phyloP scores from a whole-genome alignment of 768 basidiomycete genomes.

The Inosperma sp. region DNA sequence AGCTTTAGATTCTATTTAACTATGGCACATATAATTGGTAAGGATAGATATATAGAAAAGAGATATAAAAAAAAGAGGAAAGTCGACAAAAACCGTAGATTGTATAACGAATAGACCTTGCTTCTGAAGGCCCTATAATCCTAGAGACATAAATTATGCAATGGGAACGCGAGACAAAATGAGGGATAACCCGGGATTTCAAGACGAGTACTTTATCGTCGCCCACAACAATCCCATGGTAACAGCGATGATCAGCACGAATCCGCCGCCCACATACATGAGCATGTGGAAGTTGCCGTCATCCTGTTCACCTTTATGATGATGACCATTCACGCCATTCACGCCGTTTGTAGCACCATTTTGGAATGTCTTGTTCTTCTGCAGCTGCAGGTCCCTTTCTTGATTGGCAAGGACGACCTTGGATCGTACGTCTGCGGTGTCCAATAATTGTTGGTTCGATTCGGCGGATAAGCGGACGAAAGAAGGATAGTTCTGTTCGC shows the following conservation, averaged over 20 bases:
- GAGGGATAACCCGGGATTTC: too few species aligned
- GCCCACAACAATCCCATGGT: constrained; percentile 21
- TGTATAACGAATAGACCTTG: too few species aligned
- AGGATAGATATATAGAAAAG: too few species aligned
- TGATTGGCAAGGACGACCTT: constrained; percentile 44
- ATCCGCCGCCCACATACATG: constrained; percentile 29
- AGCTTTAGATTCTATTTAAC: too few species aligned
- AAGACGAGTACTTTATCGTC: constrained; percentile 18
- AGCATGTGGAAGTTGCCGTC: constrained; percentile 21
- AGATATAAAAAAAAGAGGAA: too few species aligned
- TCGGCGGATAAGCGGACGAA: constrained; percentile 53
- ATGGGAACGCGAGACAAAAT: too few species aligned
- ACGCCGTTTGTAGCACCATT: constrained; percentile 21
- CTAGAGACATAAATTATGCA: too few species aligned
- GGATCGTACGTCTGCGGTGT: constrained; percentile 55
- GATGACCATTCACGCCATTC: constrained; percentile 15
- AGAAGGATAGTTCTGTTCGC: constrained; percentile 88
- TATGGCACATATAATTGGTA: too few species aligned
- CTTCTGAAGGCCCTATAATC: too few species aligned
- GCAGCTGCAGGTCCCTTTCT: constrained; percentile 36
- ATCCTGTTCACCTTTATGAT: constrained; percentile 9
- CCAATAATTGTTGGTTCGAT: constrained; percentile 18
- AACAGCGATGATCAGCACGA: constrained; percentile 22
- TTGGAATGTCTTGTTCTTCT: constrained; percentile 17
- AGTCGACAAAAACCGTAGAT: too few species aligned